Conservation (phyloP, 345 rosid species). For the Odontarrhena argentea region DNA sequence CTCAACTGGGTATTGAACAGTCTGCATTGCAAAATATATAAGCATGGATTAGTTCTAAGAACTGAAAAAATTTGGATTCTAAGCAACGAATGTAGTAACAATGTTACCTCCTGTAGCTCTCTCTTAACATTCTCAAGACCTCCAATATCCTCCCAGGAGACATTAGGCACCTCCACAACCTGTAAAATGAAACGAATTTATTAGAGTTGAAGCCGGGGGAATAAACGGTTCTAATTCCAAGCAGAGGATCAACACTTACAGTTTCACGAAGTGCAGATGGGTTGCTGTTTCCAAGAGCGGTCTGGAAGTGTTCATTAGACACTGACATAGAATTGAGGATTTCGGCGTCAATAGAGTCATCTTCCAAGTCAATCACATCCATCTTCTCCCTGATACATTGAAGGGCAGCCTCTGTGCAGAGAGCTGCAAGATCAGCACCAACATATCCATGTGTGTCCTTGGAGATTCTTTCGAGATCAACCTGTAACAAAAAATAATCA, state of each 20-base stretch:
- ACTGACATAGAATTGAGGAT: slow-evolving; percentile 95
- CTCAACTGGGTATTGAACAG: slow-evolving; percentile 99
- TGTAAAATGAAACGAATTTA: slow-evolving; percentile 23
- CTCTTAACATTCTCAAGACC: slow-evolving; percentile 95
- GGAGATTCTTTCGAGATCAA: slow-evolving; percentile 85
- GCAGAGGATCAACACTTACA: slow-evolving; percentile 45
- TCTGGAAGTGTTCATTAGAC: slow-evolving; percentile 86
- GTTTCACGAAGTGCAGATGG: slow-evolving; percentile 89
- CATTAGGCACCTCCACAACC: slow-evolving; percentile 98
- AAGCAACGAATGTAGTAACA: neutral
- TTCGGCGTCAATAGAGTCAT: slow-evolving; percentile 91
- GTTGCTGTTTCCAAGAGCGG: slow-evolving; percentile 87
- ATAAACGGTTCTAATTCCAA: neutral
- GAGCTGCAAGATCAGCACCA: slow-evolving; percentile 97
- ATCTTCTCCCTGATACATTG: slow-evolving; percentile 98
- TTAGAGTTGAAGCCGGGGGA: neutral
- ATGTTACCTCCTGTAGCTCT: slow-evolving; percentile 88
- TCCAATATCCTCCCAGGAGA: slow-evolving; percentile 89
- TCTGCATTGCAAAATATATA: slow-evolving; percentile 46
- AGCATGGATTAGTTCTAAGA: neutral
- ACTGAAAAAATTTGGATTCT: neutral
- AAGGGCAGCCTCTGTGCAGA: slow-evolving; percentile 96
- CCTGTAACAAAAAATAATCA: slow-evolving; percentile 46
- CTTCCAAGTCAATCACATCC: slow-evolving; percentile 98
- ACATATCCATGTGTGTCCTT: slow-evolving; percentile 97